Percentiles rank a stretch among this genome's conserved stretches.
Evolutionary conservation across 2,329 filamentous ascomycete genomes (phyloP).

Genomic region (Stagonosporopsis vannaccii): DNA sequence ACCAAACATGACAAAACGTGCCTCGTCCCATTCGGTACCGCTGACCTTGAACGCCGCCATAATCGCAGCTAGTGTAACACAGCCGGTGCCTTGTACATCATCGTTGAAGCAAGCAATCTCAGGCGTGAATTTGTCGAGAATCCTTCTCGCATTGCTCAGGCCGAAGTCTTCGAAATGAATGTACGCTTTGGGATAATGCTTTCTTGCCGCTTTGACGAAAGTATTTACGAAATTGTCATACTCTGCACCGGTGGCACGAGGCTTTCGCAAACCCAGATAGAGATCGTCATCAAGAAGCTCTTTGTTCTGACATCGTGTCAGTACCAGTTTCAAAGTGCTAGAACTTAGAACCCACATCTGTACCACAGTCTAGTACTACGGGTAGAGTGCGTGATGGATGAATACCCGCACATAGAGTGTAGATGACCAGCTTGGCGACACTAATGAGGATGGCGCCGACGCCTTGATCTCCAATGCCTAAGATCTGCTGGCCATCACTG

Average conservation of each 20-base stretch:
- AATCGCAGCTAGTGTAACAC: conserved; percentile 83
- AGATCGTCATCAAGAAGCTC: conserved; percentile 76
- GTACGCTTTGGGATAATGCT: conserved; percentile 79
- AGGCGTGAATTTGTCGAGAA: conserved; percentile 77
- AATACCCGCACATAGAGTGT: conserved; percentile 85
- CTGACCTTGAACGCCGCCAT: conserved; percentile 77
- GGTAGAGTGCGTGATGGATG: conserved; percentile 80
- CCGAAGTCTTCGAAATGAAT: conserved; percentile 94
- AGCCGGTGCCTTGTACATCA: conserved; percentile 88
- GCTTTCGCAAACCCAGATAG: conserved; percentile 77
- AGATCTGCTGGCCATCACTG: conserved; percentile 75
- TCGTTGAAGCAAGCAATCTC: conserved; percentile 88
- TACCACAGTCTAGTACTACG: conserved; percentile 86
- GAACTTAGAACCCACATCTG: conserved; percentile 60
- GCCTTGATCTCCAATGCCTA: conserved; percentile 90
- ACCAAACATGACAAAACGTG: conserved; percentile 79
- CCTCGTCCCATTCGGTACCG: conserved; percentile 69
- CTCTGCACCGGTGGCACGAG: conserved; percentile 70
- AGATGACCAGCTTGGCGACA: conserved; percentile 81
- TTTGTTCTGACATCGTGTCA: conserved; percentile 62
- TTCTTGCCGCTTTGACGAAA: conserved; percentile 73
- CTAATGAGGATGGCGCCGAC: conserved; percentile 86
- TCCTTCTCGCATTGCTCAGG: conserved; percentile 74
- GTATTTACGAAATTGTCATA: conserved; percentile 80
- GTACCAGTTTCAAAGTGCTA: background rate